These are phyloP conservation scores for Vachellia pachyceras DNA, from an alignment of 306 rosid species.

Conservation along the genomic window DNA sequence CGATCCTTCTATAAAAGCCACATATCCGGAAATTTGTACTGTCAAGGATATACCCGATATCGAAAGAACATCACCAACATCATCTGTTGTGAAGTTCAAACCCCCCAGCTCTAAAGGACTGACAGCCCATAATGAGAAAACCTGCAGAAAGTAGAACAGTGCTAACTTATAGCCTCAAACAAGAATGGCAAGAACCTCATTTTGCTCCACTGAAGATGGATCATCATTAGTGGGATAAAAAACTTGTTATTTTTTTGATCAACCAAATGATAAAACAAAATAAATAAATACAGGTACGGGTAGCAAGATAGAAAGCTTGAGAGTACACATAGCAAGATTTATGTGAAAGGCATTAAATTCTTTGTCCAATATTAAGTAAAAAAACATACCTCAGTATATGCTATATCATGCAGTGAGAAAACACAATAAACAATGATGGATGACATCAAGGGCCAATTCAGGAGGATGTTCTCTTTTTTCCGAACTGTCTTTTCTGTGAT, in stretches of 20 bases:
- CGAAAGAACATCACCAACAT: conserved; percentile 77
- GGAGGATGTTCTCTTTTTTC: conserved; percentile 57
- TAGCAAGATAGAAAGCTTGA: too few species aligned
- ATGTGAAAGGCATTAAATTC: background rate
- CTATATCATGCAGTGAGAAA: conserved; percentile 81
- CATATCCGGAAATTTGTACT: background rate
- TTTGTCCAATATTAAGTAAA: conserved; percentile 4
- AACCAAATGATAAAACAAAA: too few species aligned
- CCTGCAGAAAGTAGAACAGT: conserved; percentile 42
- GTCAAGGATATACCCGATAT: conserved; percentile 57
- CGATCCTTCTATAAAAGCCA: too few species aligned
- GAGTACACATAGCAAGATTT: too few species aligned
- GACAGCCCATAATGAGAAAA: conserved; percentile 88
- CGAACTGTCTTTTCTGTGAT: conserved; percentile 29
- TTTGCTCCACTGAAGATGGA: background rate
- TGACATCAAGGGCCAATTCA: conserved; percentile 93
- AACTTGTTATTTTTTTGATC: too few species aligned
- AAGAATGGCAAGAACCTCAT: background rate
- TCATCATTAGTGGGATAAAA: background rate
- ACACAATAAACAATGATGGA: conserved; percentile 64
- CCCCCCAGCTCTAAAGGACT: conserved; percentile 71
- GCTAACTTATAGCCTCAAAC: background rate
- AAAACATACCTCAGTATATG: conserved; percentile 77
- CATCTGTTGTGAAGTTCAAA: conserved; percentile 60
- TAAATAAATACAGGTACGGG: too few species aligned